A percentile compares a stretch with the other conserved stretches of the same genome.
Evolutionary conservation across 768 basidiomycete genomes (phyloP).

Genomic region (Tubosaeta sp.): DNA sequence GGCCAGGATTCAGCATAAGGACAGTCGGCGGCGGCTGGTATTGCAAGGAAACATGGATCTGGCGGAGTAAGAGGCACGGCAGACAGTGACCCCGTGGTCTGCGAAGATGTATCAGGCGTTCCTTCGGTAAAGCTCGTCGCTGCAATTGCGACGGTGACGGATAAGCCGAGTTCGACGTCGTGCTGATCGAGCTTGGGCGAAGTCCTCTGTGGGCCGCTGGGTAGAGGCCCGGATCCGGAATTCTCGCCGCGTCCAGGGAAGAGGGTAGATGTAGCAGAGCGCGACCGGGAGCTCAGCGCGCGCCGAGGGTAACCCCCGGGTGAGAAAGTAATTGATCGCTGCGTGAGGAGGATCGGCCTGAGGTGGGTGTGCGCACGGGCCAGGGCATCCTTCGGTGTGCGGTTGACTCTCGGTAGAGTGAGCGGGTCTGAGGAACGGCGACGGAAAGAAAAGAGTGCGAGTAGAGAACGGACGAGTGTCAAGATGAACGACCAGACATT

Average conservation of each 20-base stretch:
- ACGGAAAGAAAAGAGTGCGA: conserved; percentile 16
- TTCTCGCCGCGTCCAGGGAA: background rate
- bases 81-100: conserved; percentile 6
- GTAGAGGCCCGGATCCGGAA: background rate
- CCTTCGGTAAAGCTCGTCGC: background rate
- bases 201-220: conserved; percentile 9
- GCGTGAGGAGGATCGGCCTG: conserved; percentile 20
- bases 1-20: conserved; percentile 24
- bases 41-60: conserved; percentile 18
- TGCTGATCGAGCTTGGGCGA: conserved; percentile 15
- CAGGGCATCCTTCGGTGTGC: conserved; percentile 7
- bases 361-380: conserved; percentile 12
- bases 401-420: conserved; percentile 4
- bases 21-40: conserved; percentile 16
- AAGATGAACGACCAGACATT: conserved; percentile 22
- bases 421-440: conserved; percentile 12
- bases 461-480: conserved; percentile 27
- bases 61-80: conserved; percentile 23
- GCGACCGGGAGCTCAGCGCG: conserved; percentile 2
- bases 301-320: background rate
- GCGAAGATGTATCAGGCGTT: conserved; percentile 12
- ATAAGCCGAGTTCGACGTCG: conserved; percentile 17
- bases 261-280: conserved; percentile 16
- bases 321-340: conserved; percentile 3
- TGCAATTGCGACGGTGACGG: background rate